phyloP scores from a whole-genome alignment of 805 yeast species.

The Candida koratica region DNA sequence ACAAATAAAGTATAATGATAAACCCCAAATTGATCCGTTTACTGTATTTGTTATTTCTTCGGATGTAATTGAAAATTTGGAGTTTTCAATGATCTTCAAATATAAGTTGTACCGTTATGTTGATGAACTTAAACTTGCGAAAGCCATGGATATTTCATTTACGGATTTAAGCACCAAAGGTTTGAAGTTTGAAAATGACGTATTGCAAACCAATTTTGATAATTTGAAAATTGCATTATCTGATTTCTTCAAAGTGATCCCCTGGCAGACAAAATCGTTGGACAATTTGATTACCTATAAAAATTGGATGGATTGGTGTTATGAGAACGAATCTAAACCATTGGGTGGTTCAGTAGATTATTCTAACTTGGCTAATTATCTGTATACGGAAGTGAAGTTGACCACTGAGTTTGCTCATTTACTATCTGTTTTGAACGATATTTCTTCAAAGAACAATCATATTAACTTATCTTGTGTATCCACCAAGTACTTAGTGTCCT shows the following conservation, averaged over 20 bases:
- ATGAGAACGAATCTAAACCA: conserved; percentile 9
- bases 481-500: conserved; percentile 7
- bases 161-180: not conserved
- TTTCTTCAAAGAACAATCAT: conserved; percentile 8
- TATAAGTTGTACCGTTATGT: conserved; percentile 16
- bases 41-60: conserved; percentile 15
- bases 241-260: conserved; percentile 2
- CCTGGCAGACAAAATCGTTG: conserved; percentile 9
- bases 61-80: conserved; percentile 18
- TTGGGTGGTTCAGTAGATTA: conserved; percentile 13
- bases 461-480: conserved; percentile 12
- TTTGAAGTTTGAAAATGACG: conserved; percentile 6
- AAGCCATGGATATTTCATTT: conserved; percentile 9
- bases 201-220: conserved; percentile 3
- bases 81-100: conserved; percentile 19
- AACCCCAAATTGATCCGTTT: conserved; percentile 1
- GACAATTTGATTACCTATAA: conserved; percentile 10
- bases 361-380: conserved; percentile 13
- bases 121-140: conserved; percentile 17
- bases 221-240: not conserved
- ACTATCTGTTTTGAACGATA: conserved; percentile 10
- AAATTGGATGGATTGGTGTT: conserved; percentile 16
- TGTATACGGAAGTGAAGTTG: conserved; percentile 9
- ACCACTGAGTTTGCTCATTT: conserved; percentile 11
- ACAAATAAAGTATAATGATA: conserved; percentile 8